Conservation (phyloP, 768 basidiomycete genomes). For the Boletus vermiculosoides region DNA sequence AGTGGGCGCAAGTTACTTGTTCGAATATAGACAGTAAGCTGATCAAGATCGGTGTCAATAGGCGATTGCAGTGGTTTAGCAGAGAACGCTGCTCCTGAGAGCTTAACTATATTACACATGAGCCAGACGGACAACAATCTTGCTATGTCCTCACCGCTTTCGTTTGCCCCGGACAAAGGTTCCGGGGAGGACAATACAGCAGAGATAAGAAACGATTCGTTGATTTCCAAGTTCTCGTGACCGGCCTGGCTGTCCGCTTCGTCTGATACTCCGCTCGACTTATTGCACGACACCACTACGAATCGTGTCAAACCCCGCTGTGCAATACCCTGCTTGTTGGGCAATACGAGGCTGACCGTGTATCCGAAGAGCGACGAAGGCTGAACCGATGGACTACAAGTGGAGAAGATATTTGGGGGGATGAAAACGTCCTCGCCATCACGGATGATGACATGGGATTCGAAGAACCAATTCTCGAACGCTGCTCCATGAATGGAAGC, state of each 20-base stretch:
- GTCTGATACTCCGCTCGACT: slow-evolving; percentile 1
- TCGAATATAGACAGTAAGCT: slow-evolving; percentile 58
- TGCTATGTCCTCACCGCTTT: slow-evolving; percentile 6
- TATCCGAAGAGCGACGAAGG: slow-evolving; percentile 35
- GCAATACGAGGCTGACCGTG: slow-evolving; percentile 59
- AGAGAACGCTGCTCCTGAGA: slow-evolving; percentile 24
- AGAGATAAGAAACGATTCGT: slow-evolving; percentile 66
- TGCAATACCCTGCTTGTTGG: slow-evolving; percentile 70
- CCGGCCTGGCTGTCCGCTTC: slow-evolving; percentile 11
- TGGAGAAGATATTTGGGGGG: slow-evolving; percentile 17
- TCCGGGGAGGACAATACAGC: slow-evolving; percentile 37
- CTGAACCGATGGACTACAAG: slow-evolving; percentile 14
- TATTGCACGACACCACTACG: slow-evolving; percentile 41
- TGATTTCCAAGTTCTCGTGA: slow-evolving; percentile 61
- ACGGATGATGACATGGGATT: slow-evolving; percentile 47
- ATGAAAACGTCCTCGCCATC: slow-evolving; percentile 44
- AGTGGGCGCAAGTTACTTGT: slow-evolving; percentile 63
- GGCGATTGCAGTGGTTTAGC: slow-evolving; percentile 34
- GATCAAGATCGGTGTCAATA: slow-evolving; percentile 40
- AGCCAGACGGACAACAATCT: not conserved
- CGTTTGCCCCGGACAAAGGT: slow-evolving; percentile 7
- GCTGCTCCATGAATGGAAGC: slow-evolving; percentile 35
- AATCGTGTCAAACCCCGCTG: slow-evolving; percentile 50
- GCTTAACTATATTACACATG: not conserved
- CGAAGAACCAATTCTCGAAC: slow-evolving; percentile 46